phyloP scores from a whole-genome alignment of 176 grass and related monocot genomes.

The Thinopyrum elongatum region DNA sequence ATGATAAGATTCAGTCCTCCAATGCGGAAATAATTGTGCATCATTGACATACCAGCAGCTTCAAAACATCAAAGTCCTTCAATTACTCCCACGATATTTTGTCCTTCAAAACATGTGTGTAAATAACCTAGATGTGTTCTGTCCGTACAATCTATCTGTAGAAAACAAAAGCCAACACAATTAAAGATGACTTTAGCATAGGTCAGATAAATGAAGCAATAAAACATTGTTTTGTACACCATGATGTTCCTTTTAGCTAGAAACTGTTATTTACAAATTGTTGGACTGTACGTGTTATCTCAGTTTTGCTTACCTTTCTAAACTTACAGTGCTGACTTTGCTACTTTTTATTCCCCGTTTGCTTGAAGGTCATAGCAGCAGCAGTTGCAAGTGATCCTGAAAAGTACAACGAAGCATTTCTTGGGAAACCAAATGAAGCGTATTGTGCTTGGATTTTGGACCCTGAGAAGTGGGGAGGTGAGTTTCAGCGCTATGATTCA shows the following conservation, averaged over 20 bases:
- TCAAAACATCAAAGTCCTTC: not conserved
- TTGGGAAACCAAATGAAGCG: slow-evolving; percentile 87
- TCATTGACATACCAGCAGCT: not conserved
- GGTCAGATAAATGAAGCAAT: slow-evolving; percentile 12
- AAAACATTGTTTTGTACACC: not conserved
- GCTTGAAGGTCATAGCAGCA: slow-evolving; percentile 82
- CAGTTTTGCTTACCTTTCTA: not conserved
- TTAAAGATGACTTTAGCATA: not conserved
- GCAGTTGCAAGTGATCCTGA: slow-evolving; percentile 73
- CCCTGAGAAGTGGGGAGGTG: slow-evolving; percentile 97
- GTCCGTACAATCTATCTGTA: not conserved
- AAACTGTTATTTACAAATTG: not conserved
- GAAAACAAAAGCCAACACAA: not conserved
- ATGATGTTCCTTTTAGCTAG: not conserved
- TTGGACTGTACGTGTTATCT: not conserved
- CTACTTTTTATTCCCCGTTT: not conserved
- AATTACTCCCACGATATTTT: not conserved
- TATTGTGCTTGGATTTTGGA: slow-evolving; percentile 98
- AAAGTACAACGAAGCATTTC: slow-evolving; percentile 92
- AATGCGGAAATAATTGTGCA: not conserved
- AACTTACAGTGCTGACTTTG: not conserved
- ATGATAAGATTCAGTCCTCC: not conserved
- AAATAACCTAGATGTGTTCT: not conserved
- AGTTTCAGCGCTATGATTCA: slow-evolving; percentile 25
- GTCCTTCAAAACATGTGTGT: not conserved